Evolutionary conservation across 345 rosid genomes (phyloP).

Genomic region (Ceriops tagal): DNA sequence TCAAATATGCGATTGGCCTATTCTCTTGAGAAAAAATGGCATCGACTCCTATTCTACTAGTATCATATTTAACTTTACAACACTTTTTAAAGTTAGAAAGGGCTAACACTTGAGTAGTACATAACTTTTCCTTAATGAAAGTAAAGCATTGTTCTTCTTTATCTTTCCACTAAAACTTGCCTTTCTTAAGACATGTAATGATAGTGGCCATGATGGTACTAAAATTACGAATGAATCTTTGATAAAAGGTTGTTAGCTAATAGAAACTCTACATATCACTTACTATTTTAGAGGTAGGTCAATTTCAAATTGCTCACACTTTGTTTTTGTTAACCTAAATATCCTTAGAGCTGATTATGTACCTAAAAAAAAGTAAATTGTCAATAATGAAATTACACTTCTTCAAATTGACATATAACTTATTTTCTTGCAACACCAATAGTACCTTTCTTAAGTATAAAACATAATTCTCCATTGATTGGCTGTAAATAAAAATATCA

Average conservation of each 20-base stretch:
- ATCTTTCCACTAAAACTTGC: not conserved
- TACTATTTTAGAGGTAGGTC: not conserved
- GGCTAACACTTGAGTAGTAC: too few relatives aligned
- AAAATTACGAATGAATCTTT: not conserved
- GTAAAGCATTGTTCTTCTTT: not conserved
- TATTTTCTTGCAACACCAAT: not conserved
- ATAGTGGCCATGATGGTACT: not conserved
- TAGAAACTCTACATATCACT: not conserved
- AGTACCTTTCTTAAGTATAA: not conserved
- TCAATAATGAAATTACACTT: not conserved
- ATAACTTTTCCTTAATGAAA: not conserved
- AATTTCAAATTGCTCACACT: not conserved
- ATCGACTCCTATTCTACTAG: not conserved
- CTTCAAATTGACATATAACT: not conserved
- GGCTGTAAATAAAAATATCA: not conserved
- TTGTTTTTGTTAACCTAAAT: not conserved
- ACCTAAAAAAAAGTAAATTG: not conserved
- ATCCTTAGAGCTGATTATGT: not conserved
- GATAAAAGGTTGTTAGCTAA: not conserved
- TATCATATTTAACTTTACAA: not conserved
- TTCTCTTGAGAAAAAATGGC: not conserved
- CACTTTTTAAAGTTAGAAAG: not conserved
- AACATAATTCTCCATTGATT: not conserved
- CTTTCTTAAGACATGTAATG: not conserved
- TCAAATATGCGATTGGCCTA: not conserved